Conservation (phyloP, 2,329 filamentous ascomycete genomes). For the Aspergillus sp. region DNA sequence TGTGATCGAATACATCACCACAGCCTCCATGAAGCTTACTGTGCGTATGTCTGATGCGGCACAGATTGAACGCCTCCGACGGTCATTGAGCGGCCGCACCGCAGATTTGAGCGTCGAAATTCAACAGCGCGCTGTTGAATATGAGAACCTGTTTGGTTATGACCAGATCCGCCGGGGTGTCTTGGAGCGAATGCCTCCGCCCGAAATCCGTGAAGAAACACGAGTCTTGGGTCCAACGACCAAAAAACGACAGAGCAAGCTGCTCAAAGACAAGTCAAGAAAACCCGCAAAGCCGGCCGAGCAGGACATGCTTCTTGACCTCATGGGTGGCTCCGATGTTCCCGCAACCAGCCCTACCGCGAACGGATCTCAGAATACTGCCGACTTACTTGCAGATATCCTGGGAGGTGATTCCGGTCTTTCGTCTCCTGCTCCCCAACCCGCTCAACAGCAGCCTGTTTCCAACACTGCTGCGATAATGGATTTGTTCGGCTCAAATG, state of each 20-base stretch:
- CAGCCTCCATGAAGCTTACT: slow-evolving; percentile 90
- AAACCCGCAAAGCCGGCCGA: slow-evolving; percentile 78
- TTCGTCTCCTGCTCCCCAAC: slow-evolving; percentile 55
- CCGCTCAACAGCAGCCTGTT: slow-evolving; percentile 47
- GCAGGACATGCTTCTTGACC: slow-evolving; percentile 84
- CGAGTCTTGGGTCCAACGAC: slow-evolving; percentile 82
- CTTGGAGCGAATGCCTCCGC: slow-evolving; percentile 94
- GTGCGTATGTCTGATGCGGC: slow-evolving; percentile 78
- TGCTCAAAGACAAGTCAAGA: slow-evolving; percentile 72
- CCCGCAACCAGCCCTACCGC: slow-evolving; percentile 57
- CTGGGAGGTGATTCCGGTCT: slow-evolving; percentile 69
- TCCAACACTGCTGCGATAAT: slow-evolving; percentile 76
- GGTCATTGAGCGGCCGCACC: slow-evolving; percentile 73
- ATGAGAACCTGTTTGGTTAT: slow-evolving; percentile 87
- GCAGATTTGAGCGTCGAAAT: slow-evolving; percentile 92
- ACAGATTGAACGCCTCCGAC: slow-evolving; percentile 83
- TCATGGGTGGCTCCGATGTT: slow-evolving; percentile 81
- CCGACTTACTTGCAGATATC: slow-evolving; percentile 88
- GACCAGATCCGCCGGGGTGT: slow-evolving; percentile 87
- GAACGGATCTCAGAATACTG: slow-evolving; percentile 68
- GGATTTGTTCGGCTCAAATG: slow-evolving; percentile 72
- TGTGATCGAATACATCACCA: slow-evolving; percentile 93
- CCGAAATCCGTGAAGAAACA: slow-evolving; percentile 94
- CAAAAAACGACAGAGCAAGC: slow-evolving; percentile 61
- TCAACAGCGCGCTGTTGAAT: slow-evolving; percentile 94